Evolutionary conservation across 2,329 filamentous ascomycete species (phyloP).

Genomic region (Penicillium polonicum): DNA sequence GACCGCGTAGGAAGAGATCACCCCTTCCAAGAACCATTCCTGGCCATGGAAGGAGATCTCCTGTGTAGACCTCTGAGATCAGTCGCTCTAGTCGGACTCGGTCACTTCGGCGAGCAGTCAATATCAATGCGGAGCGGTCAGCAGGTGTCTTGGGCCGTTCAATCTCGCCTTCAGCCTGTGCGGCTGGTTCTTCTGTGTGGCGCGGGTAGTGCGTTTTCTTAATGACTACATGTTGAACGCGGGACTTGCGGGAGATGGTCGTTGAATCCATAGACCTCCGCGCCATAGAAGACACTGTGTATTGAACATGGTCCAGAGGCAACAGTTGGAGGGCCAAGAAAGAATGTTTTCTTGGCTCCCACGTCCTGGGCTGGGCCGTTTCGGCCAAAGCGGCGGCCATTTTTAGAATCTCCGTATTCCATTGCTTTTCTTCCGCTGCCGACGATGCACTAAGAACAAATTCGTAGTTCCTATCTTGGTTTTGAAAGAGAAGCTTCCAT

Average conservation of each 20-base stretch:
- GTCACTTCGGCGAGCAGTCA: constrained; percentile 73
- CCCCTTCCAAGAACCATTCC: constrained; percentile 68
- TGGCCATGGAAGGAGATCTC: constrained; percentile 75
- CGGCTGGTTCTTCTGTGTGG: constrained; percentile 50
- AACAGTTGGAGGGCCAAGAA: constrained; percentile 67
- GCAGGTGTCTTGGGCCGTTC: constrained; percentile 78
- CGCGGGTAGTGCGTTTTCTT: constrained; percentile 76
- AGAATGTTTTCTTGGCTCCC: constrained; percentile 29
- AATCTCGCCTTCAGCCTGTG: constrained; percentile 54
- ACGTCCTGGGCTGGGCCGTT: constrained; percentile 48
- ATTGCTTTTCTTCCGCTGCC: constrained; percentile 72
- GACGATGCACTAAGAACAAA: constrained; percentile 85
- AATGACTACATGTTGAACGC: constrained; percentile 74
- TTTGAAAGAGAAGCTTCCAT: constrained; percentile 88
- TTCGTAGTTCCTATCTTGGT: constrained; percentile 74
- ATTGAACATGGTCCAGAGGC: constrained; percentile 72
- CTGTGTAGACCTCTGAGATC: constrained; percentile 79
- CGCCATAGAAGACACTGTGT: constrained; percentile 62
- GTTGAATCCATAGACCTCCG: constrained; percentile 68
- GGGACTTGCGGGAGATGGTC: constrained; percentile 68
- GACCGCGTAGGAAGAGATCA: constrained; percentile 72
- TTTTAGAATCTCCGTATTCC: constrained; percentile 67
- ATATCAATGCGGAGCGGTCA: constrained; percentile 65
- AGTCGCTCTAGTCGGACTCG: constrained; percentile 72
- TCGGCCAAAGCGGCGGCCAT: constrained; percentile 52